These are phyloP conservation scores for Backusella mclennaniae DNA, from an alignment of 192 early-diverging fungal genomes.

Conservation along the genomic window DNA sequence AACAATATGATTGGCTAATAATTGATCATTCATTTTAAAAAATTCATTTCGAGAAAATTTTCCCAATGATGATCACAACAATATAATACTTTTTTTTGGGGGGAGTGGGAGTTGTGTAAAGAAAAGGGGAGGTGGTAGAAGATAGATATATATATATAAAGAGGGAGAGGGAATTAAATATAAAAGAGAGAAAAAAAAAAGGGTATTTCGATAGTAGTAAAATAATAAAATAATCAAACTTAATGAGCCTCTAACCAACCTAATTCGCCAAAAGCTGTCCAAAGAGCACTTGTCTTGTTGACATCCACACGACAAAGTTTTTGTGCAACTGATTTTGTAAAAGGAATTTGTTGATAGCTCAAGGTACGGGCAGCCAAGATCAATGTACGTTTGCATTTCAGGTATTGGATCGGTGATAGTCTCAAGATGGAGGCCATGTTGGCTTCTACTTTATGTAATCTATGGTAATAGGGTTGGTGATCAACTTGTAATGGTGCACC, in stretches of 20 bases:
- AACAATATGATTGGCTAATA: neutral
- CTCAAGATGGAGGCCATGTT: conserved; percentile 77
- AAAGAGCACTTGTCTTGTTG: conserved; percentile 89
- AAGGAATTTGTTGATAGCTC: conserved; percentile 41
- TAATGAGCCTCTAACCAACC: conserved; percentile 68
- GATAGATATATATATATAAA: neutral
- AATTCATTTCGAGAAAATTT: neutral
- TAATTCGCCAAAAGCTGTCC: conserved; percentile 82
- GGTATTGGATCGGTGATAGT: conserved; percentile 79
- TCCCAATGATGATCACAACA: neutral
- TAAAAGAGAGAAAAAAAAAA: conserved; percentile 7
- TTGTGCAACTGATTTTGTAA: conserved; percentile 92
- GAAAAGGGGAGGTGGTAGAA: neutral
- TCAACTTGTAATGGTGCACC: conserved; percentile 41
- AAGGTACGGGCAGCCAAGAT: conserved; percentile 58
- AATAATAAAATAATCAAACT: neutral
- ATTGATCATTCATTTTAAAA: conserved; percentile 2
- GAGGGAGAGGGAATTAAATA: neutral
- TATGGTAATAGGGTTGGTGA: conserved; percentile 44
- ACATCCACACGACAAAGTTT: conserved; percentile 89
- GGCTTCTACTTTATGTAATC: conserved; percentile 64
- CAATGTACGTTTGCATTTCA: conserved; percentile 78
- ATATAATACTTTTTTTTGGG: neutral
- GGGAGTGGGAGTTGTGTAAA: neutral
- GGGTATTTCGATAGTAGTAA: neutral